Percentiles rank a stretch among this genome's conserved stretches.
Conservation (phyloP, 2,329 filamentous ascomycete genomes). For the Metarhizium album region DNA sequence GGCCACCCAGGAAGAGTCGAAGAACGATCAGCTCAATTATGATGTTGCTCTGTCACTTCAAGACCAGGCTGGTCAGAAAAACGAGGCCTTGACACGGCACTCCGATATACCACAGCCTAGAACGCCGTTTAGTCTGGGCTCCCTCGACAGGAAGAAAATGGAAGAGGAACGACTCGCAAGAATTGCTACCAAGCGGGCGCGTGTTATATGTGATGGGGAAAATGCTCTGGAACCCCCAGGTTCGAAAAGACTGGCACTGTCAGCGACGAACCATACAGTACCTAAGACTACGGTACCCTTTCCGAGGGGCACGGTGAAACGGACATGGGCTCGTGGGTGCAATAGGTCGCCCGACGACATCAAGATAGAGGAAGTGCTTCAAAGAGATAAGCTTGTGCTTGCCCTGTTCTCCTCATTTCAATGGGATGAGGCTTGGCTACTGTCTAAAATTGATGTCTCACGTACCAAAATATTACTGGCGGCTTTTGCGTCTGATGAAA, state of each 20-base stretch:
- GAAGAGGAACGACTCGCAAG: constrained; percentile 72
- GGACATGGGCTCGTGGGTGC: constrained; percentile 63
- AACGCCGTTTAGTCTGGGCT: constrained; percentile 28
- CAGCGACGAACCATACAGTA: constrained; percentile 8
- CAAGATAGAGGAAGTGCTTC: constrained; percentile 77
- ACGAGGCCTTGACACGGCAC: neutral
- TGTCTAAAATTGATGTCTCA: constrained; percentile 54
- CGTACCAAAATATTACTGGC: constrained; percentile 53
- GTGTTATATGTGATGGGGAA: constrained; percentile 16
- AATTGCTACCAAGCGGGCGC: constrained; percentile 41
- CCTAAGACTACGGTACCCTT: constrained; percentile 24
- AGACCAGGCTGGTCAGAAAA: constrained; percentile 11
- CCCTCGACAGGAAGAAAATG: constrained; percentile 70
- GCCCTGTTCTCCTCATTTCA: constrained; percentile 81
- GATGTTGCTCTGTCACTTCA: constrained; percentile 50
- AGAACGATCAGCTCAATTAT: constrained; percentile 48
- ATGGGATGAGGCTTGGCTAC: constrained; percentile 72
- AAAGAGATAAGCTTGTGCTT: constrained; percentile 58
- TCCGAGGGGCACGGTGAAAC: constrained; percentile 59
- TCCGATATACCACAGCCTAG: neutral
- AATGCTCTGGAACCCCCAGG: constrained; percentile 19
- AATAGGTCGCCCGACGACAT: constrained; percentile 59
- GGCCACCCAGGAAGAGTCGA: constrained; percentile 27
- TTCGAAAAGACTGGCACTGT: constrained; percentile 14
- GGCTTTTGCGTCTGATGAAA: constrained; percentile 41